Conservation (phyloP, 306 rosid genomes). For the Canavalia gladiata region DNA sequence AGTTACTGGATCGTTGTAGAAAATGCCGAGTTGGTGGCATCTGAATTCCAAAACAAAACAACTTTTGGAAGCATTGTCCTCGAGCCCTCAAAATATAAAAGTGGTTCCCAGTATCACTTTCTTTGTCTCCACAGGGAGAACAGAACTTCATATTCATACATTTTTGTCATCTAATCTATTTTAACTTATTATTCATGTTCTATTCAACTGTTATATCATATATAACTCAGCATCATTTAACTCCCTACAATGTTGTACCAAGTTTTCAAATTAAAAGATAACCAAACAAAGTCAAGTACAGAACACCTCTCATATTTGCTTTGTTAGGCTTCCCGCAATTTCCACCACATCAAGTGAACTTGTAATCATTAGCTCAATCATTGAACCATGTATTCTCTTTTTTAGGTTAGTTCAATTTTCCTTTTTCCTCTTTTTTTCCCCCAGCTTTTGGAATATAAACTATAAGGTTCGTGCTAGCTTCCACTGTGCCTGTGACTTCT, state of each 20-base stretch:
- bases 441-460: neutral
- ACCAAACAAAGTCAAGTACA: neutral
- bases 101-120: constrained; percentile 51
- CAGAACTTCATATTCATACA: constrained; percentile 47
- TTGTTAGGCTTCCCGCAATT: neutral
- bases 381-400: neutral
- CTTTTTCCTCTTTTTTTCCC: neutral
- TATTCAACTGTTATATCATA: constrained; percentile 2
- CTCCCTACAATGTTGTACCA: constrained; percentile 6
- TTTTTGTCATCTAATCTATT: constrained; percentile 42
- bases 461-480: neutral
- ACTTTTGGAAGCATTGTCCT: constrained; percentile 75
- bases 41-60: constrained; percentile 48
- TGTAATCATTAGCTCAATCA: constrained; percentile 30
- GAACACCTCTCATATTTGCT: neutral
- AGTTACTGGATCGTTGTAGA: too few relatives aligned
- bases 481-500: neutral
- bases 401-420: neutral
- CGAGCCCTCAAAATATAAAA: constrained; percentile 82
- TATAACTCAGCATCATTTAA: constrained; percentile 22
- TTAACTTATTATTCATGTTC: neutral
- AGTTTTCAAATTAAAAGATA: constrained; percentile 9
- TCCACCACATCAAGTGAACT: too few relatives aligned
- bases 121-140: constrained; percentile 54
- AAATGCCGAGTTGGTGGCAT: constrained; percentile 21